Evolutionary conservation across 352 stramenopile species (phyloP).

Genomic region (Pythium vanterpoolii): DNA sequence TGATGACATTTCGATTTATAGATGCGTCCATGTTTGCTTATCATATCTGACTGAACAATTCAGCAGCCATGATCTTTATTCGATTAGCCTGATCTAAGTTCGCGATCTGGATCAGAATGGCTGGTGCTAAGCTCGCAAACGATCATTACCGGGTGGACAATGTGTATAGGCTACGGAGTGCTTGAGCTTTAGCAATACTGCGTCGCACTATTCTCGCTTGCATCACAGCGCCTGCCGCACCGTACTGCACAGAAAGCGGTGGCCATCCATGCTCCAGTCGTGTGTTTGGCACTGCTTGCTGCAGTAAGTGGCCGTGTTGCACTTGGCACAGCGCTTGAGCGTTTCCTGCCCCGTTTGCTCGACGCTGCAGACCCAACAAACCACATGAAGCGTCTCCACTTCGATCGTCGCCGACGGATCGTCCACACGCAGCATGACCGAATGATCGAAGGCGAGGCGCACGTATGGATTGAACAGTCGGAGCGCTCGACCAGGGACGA

Average conservation of each 20-base stretch:
- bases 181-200: no score
- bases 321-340: background rate
- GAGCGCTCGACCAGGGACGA: constrained; percentile 1
- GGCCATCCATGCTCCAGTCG: background rate
- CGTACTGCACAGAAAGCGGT: background rate
- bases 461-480: constrained; percentile 1
- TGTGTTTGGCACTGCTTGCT: background rate
- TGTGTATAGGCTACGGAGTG: no score
- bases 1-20: no score
- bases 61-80: no score
- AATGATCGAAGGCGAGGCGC: background rate
- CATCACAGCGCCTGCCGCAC: no score
- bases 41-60: no score
- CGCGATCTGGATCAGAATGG: no score
- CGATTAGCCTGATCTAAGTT: no score
- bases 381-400: background rate
- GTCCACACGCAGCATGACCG: constrained; percentile 14
- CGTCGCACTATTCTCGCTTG: no score
- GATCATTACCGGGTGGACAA: no score
- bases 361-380: constrained; percentile 12
- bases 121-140: no score
- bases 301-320: background rate
- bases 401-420: background rate
- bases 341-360: background rate
- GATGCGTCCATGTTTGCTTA: no score